Percentiles rank a stretch among this genome's conserved stretches.
Evolutionary conservation across 108 stramenopile genomes (phyloP).

Genomic region (Discostella pseudostelligera): DNA sequence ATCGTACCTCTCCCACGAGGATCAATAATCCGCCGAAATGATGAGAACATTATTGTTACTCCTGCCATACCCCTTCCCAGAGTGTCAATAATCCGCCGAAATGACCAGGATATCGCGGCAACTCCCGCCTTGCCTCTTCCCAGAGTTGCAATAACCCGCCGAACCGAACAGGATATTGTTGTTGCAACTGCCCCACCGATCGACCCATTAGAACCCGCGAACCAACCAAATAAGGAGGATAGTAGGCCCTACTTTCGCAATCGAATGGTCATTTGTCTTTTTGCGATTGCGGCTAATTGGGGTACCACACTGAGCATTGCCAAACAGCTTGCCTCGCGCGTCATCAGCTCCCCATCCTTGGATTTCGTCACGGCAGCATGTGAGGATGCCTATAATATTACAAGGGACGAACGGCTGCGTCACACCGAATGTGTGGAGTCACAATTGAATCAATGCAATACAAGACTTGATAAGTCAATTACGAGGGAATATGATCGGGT

Average conservation of each 20-base stretch:
- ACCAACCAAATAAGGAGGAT: background rate
- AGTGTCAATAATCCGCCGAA: background rate
- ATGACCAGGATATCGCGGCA: background rate
- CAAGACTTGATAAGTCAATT: constrained; percentile 18
- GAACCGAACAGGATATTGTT: background rate
- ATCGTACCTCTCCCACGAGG: background rate
- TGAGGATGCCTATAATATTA: constrained; percentile 21
- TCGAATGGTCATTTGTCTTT: constrained; percentile 33
- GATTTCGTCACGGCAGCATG: constrained; percentile 25
- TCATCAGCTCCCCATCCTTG: constrained; percentile 34
- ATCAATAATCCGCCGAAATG: background rate
- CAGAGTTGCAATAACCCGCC: background rate
- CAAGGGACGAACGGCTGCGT: constrained; percentile 28
- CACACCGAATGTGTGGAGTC: constrained; percentile 36
- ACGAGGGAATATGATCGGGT: constrained; percentile 34
- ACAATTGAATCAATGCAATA: constrained; percentile 33
- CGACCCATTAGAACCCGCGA: background rate
- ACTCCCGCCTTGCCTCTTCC: constrained; percentile 1
- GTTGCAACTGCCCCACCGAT: background rate
- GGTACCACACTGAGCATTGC: constrained; percentile 39
- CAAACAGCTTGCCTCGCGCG: constrained; percentile 24
- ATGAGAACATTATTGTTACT: background rate
- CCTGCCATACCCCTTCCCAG: background rate
- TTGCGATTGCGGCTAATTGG: constrained; percentile 42
- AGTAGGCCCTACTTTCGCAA: constrained; percentile 29